Conservation (phyloP, 805 yeast genomes). For the Pichia rugopelliculosa region DNA sequence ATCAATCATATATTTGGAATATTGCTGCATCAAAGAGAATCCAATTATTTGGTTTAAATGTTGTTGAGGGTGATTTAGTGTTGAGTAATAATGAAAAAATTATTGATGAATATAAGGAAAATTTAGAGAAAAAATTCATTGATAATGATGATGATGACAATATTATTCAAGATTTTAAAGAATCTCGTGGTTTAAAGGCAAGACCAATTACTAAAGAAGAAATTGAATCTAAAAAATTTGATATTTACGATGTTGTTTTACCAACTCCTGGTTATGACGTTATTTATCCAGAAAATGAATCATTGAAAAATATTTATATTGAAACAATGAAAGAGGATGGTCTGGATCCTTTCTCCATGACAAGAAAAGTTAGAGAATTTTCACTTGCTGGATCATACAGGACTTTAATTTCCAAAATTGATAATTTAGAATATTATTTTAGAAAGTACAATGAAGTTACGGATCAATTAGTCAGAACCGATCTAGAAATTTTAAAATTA, state of each 20-base stretch:
- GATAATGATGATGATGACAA: constrained; percentile 37
- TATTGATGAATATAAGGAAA: constrained; percentile 6
- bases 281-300: constrained; percentile 67
- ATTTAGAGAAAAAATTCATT: constrained; percentile 4
- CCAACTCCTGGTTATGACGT: constrained; percentile 98
- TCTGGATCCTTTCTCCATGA: constrained; percentile 80
- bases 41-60: constrained; percentile 56
- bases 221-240: constrained; percentile 44
- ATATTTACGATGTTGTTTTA: constrained; percentile 77
- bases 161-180: constrained; percentile 65
- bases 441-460: constrained; percentile 55
- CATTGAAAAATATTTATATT: constrained; percentile 53
- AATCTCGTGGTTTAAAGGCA: constrained; percentile 54
- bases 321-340: constrained; percentile 73
- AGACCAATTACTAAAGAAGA: constrained; percentile 72
- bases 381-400: constrained; percentile 90
- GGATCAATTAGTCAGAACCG: constrained; percentile 74
- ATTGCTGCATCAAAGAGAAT: constrained; percentile 71
- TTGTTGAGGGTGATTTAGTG: constrained; percentile 80
- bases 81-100: constrained; percentile 32
- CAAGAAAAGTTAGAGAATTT: constrained; percentile 77
- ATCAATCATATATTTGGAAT: constrained; percentile 96
- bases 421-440: constrained; percentile 51
- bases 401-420: constrained; percentile 59
- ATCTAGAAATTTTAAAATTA: constrained; percentile 47